These are phyloP conservation scores for Intubia oerlemansii DNA, from an alignment of 2,329 filamentous ascomycete genomes.

Conservation along the genomic window DNA sequence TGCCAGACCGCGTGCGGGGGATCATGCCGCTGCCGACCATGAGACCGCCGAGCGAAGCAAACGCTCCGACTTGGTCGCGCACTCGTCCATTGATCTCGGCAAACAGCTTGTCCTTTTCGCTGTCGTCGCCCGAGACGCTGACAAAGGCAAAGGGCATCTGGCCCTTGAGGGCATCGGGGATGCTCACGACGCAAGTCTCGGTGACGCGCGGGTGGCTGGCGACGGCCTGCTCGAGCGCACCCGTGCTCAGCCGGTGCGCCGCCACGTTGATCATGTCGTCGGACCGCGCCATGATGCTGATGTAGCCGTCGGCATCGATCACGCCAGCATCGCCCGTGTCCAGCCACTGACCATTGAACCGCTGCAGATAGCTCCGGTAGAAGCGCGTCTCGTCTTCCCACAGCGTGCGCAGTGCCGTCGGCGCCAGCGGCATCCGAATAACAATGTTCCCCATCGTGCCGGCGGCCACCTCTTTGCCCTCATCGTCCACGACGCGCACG, in stretches of 20 bases:
- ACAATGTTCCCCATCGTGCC: constrained; percentile 86
- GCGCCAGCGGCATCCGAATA: constrained; percentile 59
- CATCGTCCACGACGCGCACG: constrained; percentile 64
- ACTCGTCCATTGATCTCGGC: constrained; percentile 53
- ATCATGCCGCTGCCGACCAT: constrained; percentile 75
- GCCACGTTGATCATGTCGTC: constrained; percentile 96
- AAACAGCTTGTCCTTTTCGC: constrained; percentile 11
- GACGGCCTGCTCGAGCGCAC: constrained; percentile 78
- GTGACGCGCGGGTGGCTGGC: constrained; percentile 58
- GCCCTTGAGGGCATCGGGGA: constrained; percentile 72
- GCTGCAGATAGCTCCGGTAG: constrained; percentile 63
- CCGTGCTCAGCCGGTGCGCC: constrained; percentile 74
- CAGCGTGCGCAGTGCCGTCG: constrained; percentile 66
- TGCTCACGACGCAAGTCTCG: constrained; percentile 69
- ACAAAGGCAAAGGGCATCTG: constrained; percentile 85
- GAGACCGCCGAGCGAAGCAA: constrained; percentile 68
- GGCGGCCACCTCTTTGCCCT: constrained; percentile 45
- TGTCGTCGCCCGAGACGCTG: constrained; percentile 22
- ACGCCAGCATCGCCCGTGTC: constrained; percentile 84
- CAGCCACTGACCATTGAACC: constrained; percentile 65
- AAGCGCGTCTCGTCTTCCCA: constrained; percentile 78
- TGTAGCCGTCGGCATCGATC: constrained; percentile 53
- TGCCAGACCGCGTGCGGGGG: constrained; percentile 79
- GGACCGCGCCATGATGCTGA: constrained; percentile 38
- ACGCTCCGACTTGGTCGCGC: constrained; percentile 64